Evolutionary conservation across 2,329 filamentous ascomycete species (phyloP).

Genomic region (Cladorrhinum sp.): DNA sequence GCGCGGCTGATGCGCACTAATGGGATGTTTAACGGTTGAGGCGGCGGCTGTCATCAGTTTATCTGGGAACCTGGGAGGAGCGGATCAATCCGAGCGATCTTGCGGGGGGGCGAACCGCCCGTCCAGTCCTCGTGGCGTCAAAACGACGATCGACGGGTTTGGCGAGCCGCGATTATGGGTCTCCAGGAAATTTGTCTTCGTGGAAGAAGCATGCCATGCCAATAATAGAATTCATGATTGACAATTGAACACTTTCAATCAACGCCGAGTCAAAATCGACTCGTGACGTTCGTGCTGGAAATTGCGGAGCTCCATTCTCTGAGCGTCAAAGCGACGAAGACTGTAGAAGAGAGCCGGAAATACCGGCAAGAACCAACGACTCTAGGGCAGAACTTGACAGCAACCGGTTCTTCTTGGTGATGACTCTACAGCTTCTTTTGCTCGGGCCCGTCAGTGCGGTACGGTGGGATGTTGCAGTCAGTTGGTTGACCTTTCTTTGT

Average conservation of each 20-base stretch:
- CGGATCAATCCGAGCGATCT: constrained; percentile 4
- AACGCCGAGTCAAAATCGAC: neutral
- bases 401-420: neutral
- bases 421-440: neutral
- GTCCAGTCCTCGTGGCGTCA: constrained; percentile 1
- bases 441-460: neutral
- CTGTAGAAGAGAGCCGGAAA: neutral
- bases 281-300: neutral
- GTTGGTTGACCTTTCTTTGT: neutral
- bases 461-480: neutral
- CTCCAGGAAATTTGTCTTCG: neutral
- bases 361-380: too few species aligned
- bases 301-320: neutral
- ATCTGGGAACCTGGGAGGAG: neutral
- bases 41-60: constrained; percentile 1
- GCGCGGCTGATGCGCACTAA: neutral
- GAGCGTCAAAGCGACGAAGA: neutral
- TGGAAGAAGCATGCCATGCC: neutral
- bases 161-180: neutral
- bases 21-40: neutral
- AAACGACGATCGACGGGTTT: neutral
- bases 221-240: too few species aligned
- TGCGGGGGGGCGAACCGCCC: constrained; percentile 1
- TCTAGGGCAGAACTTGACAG: too few species aligned
- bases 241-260: too few species aligned